phyloP scores from a whole-genome alignment of 495 filamentous ascomycete genomes.

The Parathielavia appendiculata region DNA sequence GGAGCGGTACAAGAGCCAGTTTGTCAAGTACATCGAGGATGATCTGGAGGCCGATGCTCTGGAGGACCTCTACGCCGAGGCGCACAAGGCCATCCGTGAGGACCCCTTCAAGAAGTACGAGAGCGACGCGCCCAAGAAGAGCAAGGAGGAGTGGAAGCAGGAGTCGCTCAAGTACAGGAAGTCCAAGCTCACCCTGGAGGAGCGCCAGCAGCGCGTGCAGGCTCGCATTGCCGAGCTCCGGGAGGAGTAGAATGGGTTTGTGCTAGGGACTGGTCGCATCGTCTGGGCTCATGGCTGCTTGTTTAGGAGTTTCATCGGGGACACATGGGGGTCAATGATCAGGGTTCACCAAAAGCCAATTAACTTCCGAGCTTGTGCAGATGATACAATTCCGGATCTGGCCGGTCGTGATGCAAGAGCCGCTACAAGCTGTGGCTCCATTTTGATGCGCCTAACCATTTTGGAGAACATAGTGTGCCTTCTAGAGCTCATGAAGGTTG shows the following conservation, averaged over 20 bases:
- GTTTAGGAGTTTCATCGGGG: constrained; percentile 28
- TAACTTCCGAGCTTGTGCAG: constrained; percentile 19
- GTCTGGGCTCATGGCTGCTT: constrained; percentile 28
- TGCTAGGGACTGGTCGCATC: constrained; percentile 27
- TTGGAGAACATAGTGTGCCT: background rate
- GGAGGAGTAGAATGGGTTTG: constrained; percentile 32
- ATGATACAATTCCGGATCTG: background rate
- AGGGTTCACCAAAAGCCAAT: constrained; percentile 33
- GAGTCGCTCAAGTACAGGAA: constrained; percentile 85
- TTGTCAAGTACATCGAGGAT: constrained; percentile 93
- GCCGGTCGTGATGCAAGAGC: constrained; percentile 8
- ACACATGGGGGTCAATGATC: constrained; percentile 25
- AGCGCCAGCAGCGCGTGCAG: constrained; percentile 77
- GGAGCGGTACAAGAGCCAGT: constrained; percentile 98
- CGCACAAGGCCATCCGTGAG: constrained; percentile 95
- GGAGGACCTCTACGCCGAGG: constrained; percentile 93
- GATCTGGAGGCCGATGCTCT: constrained; percentile 94
- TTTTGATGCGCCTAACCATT: background rate
- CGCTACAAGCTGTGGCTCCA: background rate
- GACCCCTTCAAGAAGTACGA: constrained; percentile 95
- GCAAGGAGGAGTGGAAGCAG: constrained; percentile 93
- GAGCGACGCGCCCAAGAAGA: constrained; percentile 74
- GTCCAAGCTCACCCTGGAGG: constrained; percentile 67
- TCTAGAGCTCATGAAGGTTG: background rate
- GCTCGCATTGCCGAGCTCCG: constrained; percentile 77